phyloP scores from a whole-genome alignment of 805 yeast species.

The Candida ortonii region DNA sequence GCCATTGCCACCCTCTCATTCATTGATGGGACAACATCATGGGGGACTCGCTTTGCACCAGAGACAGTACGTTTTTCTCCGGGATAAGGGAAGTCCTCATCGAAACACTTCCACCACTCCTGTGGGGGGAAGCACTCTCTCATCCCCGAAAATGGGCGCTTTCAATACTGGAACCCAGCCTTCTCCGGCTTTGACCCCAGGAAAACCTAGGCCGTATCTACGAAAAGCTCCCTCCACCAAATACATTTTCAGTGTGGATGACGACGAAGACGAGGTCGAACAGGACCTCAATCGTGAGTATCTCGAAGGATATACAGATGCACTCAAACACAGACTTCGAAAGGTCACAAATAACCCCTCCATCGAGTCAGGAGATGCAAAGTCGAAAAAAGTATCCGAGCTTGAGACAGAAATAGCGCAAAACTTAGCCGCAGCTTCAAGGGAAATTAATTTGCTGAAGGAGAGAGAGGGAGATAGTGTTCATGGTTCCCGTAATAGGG shows the following conservation, averaged over 20 bases:
- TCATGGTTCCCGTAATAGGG: conserved; percentile 16
- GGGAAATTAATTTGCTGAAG: conserved; percentile 24
- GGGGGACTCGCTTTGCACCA: conserved; percentile 29
- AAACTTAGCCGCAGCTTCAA: conserved; percentile 23
- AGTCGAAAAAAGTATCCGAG: conserved; percentile 19
- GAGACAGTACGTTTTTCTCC: conserved; percentile 30
- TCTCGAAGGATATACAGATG: conserved; percentile 72
- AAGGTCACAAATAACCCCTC: conserved; percentile 13
- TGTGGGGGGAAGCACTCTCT: conserved; percentile 4
- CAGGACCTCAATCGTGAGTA: conserved; percentile 58
- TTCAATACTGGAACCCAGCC: conserved; percentile 14
- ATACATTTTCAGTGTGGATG: conserved; percentile 73
- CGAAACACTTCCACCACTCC: conserved; percentile 4
- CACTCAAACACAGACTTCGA: conserved; percentile 48
- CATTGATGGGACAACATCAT: conserved; percentile 12
- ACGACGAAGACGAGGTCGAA: conserved; percentile 70
- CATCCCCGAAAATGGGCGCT: conserved; percentile 15
- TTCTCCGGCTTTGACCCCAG: conserved; percentile 4
- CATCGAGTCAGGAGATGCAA: conserved; percentile 7
- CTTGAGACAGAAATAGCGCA: conserved; percentile 29
- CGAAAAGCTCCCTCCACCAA: conserved; percentile 30
- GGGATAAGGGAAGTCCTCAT: conserved; percentile 26
- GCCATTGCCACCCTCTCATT: conserved; percentile 25
- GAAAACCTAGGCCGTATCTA: conserved; percentile 24
- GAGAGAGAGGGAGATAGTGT: conserved; percentile 30